Base-by-base conservation (phyloP, 2,329 filamentous ascomycete genomes). In the Fusarium sp. region DNA sequence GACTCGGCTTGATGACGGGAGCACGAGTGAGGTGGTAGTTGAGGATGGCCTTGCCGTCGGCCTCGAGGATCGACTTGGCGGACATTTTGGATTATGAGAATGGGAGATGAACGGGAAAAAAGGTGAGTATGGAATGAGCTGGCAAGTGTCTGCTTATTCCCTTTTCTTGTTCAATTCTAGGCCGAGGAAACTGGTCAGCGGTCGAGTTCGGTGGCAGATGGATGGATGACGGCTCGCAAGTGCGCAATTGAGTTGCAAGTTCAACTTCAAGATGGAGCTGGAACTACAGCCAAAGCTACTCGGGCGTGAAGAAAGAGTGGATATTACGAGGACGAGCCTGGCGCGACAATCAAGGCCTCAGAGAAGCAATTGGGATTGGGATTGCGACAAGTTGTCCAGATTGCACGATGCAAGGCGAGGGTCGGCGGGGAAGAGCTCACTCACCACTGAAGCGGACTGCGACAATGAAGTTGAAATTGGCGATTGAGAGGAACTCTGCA, bases 1-100 rank as follows among this genome's bases (percentile, higher is more conserved):
- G 93, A 79, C 93, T 95, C 75, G 95, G 92, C 91, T 97, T 98
- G 89, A 99, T 97, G 82, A 97, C 91, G 74, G 93, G 91, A 76
- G 96, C 93, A 81, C 96, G 92, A 77, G 96, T 98, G 84, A 99
- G 93, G 88, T 98, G 96, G 89, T 98, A 99, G 92, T 97, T 98
- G 89, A 99, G 89, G 87, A 99, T 98, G 89, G 96, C 96, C 92
- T 99, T 99, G 89, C 96, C 96, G 86, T 99, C 96, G 87, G 95
- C 95, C 88, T 99, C 96, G 87, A 92, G 85, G 81, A 99, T 98
- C 75, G 95, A 92, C 86, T 99, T 99, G 83, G 96, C 81, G 74
- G 81, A 83, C 81, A 83, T 83, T 75, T 65, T 80, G 77, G 71
- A 71, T 72, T 74, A 73, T 67, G 68, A 72, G 62, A 69, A 64